Evolutionary conservation across 2,329 filamentous ascomycete species (phyloP), one percentile per base, ranked within the genome.

Genomic region (Cadophora sp.): DNA sequence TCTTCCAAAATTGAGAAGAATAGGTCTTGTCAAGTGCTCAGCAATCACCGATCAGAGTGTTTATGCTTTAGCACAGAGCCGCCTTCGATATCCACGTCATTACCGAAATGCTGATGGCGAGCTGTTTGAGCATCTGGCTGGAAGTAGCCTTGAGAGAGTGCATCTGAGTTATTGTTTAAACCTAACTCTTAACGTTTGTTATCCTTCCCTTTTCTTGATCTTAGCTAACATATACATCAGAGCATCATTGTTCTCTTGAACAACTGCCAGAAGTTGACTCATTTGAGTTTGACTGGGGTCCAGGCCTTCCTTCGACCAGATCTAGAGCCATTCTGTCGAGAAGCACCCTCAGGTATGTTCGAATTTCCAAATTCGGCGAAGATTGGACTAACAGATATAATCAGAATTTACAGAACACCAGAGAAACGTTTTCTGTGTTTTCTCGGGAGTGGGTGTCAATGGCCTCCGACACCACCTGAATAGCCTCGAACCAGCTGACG

Each of bases 141-240:
- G 68, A 22, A 78, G 75, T 59, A 76, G 76, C 74, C 82, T 99
- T 30, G 96, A 99, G 81, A 87, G 96, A 73, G 96, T 99, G 11
- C 96, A 99, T 82, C 85, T 99, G 47, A 97, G 94, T 79, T 98
- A 99, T 78, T 99, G 96, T 80, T 88, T 92, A 48, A 91, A 92
- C 71, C 81, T 99, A 62, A 96, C 91, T 1, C 84, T 97, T 60
- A 86, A 88, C 79, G 94, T 96, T 84, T 79, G 89, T 64, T 30
- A 14, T 24, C 14, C 33, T 39, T 27, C 8, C 14, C 22, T 20
- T 36, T 22, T 16, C 6, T 20, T 50, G 16, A n/a, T 41, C n/a
- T 3, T 8, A 53, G 59, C 78, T 82, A 75, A 83, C 71, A 33
- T 20, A 27, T 11, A 43, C 53, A 11, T 73, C 53, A 97, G 94